Conservation (phyloP, 2,329 filamentous ascomycete species). For the Penicillium glabrum region DNA sequence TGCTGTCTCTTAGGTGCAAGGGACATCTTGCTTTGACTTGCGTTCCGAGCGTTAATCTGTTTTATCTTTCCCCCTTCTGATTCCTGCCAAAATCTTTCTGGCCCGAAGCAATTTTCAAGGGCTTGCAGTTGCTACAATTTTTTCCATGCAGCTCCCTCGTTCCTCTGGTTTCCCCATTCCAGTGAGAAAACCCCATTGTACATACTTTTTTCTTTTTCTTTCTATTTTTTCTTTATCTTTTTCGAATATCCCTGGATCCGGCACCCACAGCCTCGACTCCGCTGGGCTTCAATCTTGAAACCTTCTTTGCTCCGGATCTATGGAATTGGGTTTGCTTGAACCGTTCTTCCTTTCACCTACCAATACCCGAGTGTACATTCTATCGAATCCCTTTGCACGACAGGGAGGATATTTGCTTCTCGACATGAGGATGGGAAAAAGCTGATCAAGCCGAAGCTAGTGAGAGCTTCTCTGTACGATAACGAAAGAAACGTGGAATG, state of each 20-base stretch:
- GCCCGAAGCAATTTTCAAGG: background rate
- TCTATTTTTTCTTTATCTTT: conserved; percentile 2
- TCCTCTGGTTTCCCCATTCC: background rate
- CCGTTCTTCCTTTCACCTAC: conserved; percentile 1
- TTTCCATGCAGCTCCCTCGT: background rate
- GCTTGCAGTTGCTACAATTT: background rate
- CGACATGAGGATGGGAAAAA: conserved; percentile 6
- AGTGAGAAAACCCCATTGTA: conserved; percentile 11
- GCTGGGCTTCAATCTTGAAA: conserved; percentile 11
- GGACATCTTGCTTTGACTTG: conserved; percentile 19
- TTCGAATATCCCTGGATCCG: conserved; percentile 10
- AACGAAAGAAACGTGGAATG: conserved; percentile 40
- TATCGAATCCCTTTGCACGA: background rate
- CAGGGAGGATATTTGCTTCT: conserved; percentile 13
- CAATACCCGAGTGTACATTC: background rate
- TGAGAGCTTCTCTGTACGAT: conserved; percentile 35
- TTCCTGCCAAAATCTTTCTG: background rate
- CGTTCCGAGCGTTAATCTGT: conserved; percentile 21
- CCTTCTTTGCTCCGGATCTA: background rate
- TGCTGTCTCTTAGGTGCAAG: background rate
- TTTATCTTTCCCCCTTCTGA: background rate
- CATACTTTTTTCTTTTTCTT: conserved; percentile 15
- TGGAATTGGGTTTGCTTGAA: conserved; percentile 12
- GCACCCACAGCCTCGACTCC: conserved; percentile 6
- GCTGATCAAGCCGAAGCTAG: conserved; percentile 15